Conservation (phyloP, 2,329 filamentous ascomycete genomes). For the Colletotrichum falcatum region DNA sequence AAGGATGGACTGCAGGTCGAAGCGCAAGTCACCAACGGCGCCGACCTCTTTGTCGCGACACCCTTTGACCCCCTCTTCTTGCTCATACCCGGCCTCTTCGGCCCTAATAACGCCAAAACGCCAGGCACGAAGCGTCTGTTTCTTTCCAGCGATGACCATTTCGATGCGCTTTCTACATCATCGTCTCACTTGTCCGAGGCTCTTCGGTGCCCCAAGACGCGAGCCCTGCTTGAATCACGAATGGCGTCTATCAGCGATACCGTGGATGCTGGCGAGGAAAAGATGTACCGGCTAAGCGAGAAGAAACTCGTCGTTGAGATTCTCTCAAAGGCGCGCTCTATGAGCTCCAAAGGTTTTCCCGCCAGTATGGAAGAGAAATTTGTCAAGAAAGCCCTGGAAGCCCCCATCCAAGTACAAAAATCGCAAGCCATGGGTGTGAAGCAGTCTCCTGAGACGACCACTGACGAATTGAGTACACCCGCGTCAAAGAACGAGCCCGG, state of each 20-base stretch:
- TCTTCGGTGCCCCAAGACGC: conserved; percentile 61
- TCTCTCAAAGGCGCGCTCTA: conserved; percentile 76
- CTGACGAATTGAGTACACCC: conserved; percentile 45
- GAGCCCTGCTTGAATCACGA: conserved; percentile 69
- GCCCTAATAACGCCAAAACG: conserved; percentile 55
- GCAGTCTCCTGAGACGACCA: conserved; percentile 3
- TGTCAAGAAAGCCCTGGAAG: conserved; percentile 79
- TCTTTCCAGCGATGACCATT: conserved; percentile 76
- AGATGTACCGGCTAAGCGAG: conserved; percentile 84
- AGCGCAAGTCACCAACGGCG: conserved; percentile 66
- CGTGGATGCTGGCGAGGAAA: conserved; percentile 85
- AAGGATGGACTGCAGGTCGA: conserved; percentile 41
- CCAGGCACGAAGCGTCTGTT: conserved; percentile 71
- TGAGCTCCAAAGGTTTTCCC: conserved; percentile 76
- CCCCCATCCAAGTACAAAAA: conserved; percentile 78
- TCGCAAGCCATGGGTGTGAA: conserved; percentile 58
- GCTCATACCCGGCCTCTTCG: conserved; percentile 76
- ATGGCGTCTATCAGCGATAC: conserved; percentile 82
- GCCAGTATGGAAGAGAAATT: conserved; percentile 88
- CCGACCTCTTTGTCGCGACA: conserved; percentile 87
- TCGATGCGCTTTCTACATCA: conserved; percentile 70
- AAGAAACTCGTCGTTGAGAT: conserved; percentile 76
- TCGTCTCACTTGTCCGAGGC: conserved; percentile 71
- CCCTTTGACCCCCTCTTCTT: conserved; percentile 88
- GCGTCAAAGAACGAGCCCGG: conserved; percentile 48